Evolutionary conservation across 495 filamentous ascomycete genomes (phyloP).

Genomic region (Trichoderma parareesei): DNA sequence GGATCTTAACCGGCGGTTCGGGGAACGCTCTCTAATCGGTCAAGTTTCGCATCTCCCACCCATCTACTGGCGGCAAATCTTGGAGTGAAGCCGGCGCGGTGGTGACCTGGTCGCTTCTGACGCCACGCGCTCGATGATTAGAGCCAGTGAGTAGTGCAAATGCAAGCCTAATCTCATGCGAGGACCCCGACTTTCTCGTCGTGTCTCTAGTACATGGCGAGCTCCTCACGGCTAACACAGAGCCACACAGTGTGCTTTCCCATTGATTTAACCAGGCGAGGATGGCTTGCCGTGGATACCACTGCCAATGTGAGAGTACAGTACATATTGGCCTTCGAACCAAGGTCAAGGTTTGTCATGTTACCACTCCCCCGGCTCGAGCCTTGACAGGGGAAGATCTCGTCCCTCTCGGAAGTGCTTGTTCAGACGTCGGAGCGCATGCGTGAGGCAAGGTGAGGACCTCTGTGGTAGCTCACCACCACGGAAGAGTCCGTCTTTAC

Average conservation of each 20-base stretch:
- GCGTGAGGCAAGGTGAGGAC: neutral
- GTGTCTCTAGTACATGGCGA: neutral
- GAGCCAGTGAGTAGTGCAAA: neutral
- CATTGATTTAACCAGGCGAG: slow-evolving; percentile 4
- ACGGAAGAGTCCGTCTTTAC: neutral
- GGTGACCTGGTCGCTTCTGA: slow-evolving; percentile 7
- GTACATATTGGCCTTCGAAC: neutral
- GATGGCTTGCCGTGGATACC: neutral
- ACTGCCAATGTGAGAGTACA: neutral
- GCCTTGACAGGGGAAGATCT: neutral
- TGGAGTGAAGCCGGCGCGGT: neutral
- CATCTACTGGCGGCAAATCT: neutral
- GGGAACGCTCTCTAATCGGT: slow-evolving; percentile 10
- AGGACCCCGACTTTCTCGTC: slow-evolving; percentile 1
- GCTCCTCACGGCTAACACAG: neutral
- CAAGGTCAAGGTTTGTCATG: no score
- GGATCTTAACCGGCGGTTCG: slow-evolving; percentile 3
- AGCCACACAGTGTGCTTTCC: neutral
- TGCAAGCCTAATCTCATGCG: slow-evolving; percentile 4
- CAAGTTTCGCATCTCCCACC: neutral
- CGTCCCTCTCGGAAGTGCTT: neutral
- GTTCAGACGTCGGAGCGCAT: neutral
- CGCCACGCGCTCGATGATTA: slow-evolving; percentile 9
- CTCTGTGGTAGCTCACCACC: neutral
- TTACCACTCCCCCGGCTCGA: neutral